A percentile compares a stretch with the other conserved stretches of the same genome.
These are phyloP conservation scores for Didymella pinodella DNA, from an alignment of 2,329 filamentous ascomycete species.

Conservation along the genomic window DNA sequence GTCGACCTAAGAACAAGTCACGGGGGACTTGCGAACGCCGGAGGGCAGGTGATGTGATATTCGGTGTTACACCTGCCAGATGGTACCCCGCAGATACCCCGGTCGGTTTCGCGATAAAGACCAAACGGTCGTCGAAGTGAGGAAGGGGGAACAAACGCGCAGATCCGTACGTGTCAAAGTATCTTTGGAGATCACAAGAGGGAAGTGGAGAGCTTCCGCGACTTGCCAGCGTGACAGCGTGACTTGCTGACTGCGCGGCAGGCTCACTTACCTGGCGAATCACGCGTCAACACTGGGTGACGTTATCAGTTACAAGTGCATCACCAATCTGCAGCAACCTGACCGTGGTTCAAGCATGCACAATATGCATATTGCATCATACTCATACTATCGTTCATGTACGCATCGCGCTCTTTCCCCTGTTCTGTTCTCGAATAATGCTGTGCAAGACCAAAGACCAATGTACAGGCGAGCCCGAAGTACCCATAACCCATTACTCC, in stretches of 20 bases:
- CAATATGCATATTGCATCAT: slow-evolving; percentile 19
- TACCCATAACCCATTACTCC: slow-evolving; percentile 26
- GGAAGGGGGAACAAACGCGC: slow-evolving; percentile 1
- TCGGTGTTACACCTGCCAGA: slow-evolving; percentile 24
- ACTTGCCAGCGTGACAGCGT: slow-evolving; percentile 12
- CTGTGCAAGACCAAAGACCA: slow-evolving; percentile 28
- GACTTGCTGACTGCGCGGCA: slow-evolving; percentile 17
- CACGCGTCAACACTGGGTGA: slow-evolving; percentile 25
- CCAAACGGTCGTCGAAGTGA: slow-evolving; percentile 9
- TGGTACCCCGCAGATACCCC: slow-evolving; percentile 29
- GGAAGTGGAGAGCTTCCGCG: slow-evolving; percentile 12
- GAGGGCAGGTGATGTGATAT: slow-evolving; percentile 22
- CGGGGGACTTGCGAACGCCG: slow-evolving; percentile 7
- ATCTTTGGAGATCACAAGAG: slow-evolving; percentile 15
- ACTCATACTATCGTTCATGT: slow-evolving; percentile 14
- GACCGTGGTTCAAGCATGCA: slow-evolving; percentile 1
- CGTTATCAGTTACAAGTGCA: slow-evolving; percentile 28
- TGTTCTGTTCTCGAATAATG: slow-evolving; percentile 24
- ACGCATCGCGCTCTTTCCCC: slow-evolving; percentile 21
- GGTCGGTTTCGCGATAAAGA: slow-evolving; percentile 20
- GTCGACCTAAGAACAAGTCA: slow-evolving; percentile 5
- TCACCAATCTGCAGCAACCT: slow-evolving; percentile 6
- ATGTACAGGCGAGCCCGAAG: slow-evolving; percentile 21
- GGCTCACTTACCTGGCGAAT: slow-evolving; percentile 19
- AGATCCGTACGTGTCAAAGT: slow-evolving; percentile 13